phyloP scores from a whole-genome alignment of 495 filamentous ascomycete species.

The Oidiodendron maius region DNA sequence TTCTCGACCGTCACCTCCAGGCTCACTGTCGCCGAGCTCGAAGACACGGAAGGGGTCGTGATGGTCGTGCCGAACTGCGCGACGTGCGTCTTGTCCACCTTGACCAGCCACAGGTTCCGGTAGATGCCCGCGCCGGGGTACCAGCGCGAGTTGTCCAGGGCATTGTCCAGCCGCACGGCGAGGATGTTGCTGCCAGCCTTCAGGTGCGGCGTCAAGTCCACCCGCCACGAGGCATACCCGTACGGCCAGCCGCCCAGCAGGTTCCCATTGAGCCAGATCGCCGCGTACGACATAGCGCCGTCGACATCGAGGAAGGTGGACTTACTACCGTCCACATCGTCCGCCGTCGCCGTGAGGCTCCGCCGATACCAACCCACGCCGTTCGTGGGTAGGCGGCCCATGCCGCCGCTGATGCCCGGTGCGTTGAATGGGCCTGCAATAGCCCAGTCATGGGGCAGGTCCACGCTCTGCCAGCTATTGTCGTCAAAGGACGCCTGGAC shows the following conservation, averaged over 20 bases:
- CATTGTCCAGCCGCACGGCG: constrained; percentile 43
- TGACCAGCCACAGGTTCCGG: constrained; percentile 44
- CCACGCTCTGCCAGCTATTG: constrained; percentile 28
- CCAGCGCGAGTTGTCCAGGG: constrained; percentile 37
- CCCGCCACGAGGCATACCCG: constrained; percentile 40
- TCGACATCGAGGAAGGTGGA: constrained; percentile 41
- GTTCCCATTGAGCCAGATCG: constrained; percentile 42
- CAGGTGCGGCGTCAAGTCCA: constrained; percentile 40
- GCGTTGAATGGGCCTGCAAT: constrained; percentile 39
- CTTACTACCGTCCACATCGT: constrained; percentile 31
- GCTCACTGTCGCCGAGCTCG: constrained; percentile 31
- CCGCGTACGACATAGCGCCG: constrained; percentile 42
- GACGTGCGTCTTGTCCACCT: constrained; percentile 34
- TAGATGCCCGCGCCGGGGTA: constrained; percentile 47
- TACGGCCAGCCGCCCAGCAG: constrained; percentile 45
- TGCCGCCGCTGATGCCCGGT: constrained; percentile 44
- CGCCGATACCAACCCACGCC: constrained; percentile 48
- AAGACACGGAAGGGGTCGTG: constrained; percentile 32
- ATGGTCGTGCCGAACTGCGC: constrained; percentile 38
- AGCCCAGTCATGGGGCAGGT: constrained; percentile 44
- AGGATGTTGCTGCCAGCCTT: constrained; percentile 33
- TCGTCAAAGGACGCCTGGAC: constrained; percentile 32
- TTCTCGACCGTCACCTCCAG: constrained; percentile 35
- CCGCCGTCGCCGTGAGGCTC: constrained; percentile 23
- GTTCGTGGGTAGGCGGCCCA: constrained; percentile 53